A percentile compares a stretch with the other conserved stretches of the same genome.
Evolutionary conservation across 305 asterid genomes (phyloP).

Genomic region (Plantago lanceolata): DNA sequence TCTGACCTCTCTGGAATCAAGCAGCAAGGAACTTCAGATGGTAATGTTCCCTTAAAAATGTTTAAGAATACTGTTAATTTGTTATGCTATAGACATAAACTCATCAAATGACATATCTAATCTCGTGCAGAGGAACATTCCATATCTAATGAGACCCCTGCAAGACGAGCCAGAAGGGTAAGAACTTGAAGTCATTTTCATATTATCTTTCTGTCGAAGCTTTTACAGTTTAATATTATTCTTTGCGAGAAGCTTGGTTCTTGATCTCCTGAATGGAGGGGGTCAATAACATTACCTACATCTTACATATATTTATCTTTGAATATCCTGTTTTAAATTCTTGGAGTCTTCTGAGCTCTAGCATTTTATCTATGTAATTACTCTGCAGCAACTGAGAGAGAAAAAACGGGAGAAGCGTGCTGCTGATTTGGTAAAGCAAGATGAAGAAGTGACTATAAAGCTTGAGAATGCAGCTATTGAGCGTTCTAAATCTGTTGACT

Average conservation of each 20-base stretch:
- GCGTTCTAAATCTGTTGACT: conserved; percentile 92
- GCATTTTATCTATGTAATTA: conserved; percentile 22
- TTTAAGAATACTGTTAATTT: conserved; percentile 13
- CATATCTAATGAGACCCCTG: conserved; percentile 52
- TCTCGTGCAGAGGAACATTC: conserved; percentile 54
- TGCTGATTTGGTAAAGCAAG: conserved; percentile 73
- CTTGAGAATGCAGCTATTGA: conserved; percentile 94
- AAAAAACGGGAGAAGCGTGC: conserved; percentile 80
- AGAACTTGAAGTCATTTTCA: conserved; percentile 25
- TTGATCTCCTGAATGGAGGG: background rate
- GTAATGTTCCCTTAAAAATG: conserved; percentile 34
- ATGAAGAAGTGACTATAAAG: conserved; percentile 74
- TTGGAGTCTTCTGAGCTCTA: conserved; percentile 9
- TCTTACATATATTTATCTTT: background rate
- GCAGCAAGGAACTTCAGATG: conserved; percentile 42
- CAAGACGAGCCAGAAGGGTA: conserved; percentile 71
- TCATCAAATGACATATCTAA: conserved; percentile 21
- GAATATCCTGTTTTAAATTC: background rate
- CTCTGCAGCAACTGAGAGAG: conserved; percentile 78
- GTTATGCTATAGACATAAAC: conserved; percentile 8
- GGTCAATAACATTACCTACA: background rate
- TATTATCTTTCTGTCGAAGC: conserved; percentile 3
- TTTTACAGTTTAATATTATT: background rate
- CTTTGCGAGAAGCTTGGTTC: conserved; percentile 14
- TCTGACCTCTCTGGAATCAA: conserved; percentile 42